phyloP scores from a whole-genome alignment of 176 grass and related monocot species.

The Thinopyrum elongatum region DNA sequence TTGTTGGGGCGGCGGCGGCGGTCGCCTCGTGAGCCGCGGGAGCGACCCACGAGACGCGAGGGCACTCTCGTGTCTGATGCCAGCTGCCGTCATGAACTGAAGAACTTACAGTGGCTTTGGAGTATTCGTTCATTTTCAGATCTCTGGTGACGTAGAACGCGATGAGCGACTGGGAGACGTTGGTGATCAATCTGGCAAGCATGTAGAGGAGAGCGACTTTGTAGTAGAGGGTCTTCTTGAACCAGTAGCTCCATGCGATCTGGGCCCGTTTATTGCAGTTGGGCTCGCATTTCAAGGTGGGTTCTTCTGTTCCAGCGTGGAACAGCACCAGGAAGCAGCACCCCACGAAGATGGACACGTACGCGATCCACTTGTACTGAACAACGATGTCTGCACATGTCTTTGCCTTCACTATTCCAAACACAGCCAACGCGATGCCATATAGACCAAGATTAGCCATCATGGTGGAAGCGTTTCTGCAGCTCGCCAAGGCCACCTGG shows the following conservation, averaged over 20 bases:
- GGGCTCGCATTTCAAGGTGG: constrained; percentile 39
- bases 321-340: constrained; percentile 65
- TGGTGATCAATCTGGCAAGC: constrained; percentile 63
- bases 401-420: constrained; percentile 37
- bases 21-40: too few species aligned
- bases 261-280: constrained; percentile 44
- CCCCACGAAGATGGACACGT: constrained; percentile 61
- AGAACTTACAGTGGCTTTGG: constrained; percentile 56
- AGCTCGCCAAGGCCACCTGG: constrained; percentile 64
- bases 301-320: constrained; percentile 57
- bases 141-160: constrained; percentile 71
- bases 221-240: constrained; percentile 70
- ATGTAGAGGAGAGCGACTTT: constrained; percentile 66
- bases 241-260: constrained; percentile 73
- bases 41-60: too few species aligned
- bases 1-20: too few species aligned
- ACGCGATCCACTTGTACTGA: constrained; percentile 79
- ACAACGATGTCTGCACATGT: constrained; percentile 48
- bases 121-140: constrained; percentile 64
- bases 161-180: constrained; percentile 75
- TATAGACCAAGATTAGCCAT: constrained; percentile 73
- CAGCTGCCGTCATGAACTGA: background rate
- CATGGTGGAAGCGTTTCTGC: constrained; percentile 74
- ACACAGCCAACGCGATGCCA: constrained; percentile 53
- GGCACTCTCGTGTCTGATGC: too few species aligned